phyloP scores from a whole-genome alignment of 176 grass and related monocot species.

The Ananas comosus region DNA sequence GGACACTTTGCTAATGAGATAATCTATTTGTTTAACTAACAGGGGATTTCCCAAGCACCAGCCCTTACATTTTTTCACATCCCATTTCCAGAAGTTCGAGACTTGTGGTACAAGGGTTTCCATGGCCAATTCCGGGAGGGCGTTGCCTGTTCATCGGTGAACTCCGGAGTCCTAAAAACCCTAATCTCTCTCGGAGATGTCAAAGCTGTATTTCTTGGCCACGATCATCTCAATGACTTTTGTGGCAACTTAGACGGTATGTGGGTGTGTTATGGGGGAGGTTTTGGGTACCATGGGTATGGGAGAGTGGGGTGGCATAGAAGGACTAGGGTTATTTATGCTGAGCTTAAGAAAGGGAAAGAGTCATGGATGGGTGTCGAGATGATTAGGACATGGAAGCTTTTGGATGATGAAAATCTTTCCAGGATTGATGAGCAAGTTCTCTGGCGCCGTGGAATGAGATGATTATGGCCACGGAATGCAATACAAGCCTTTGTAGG shows the following conservation, averaged over 20 bases:
- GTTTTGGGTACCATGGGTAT: conserved; percentile 83
- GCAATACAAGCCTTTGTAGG: not conserved
- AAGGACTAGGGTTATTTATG: conserved; percentile 52
- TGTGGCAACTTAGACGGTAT: conserved; percentile 54
- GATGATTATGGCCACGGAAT: conserved; percentile 7
- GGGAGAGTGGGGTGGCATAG: conserved; percentile 70
- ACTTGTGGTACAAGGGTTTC: conserved; percentile 55
- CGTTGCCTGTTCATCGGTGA: conserved; percentile 70
- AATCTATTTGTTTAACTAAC: conserved; percentile 13
- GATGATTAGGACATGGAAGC: conserved; percentile 65
- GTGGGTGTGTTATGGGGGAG: conserved; percentile 95
- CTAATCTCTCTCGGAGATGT: conserved; percentile 67
- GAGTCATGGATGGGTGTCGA: conserved; percentile 50
- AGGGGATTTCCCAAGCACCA: conserved; percentile 37
- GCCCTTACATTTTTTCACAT: conserved; percentile 81
- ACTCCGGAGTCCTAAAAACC: conserved; percentile 53
- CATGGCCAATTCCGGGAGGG: conserved; percentile 74
- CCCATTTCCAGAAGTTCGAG: conserved; percentile 67
- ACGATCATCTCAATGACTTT: conserved; percentile 95
- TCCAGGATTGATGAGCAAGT: conserved; percentile 71
- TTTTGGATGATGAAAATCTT: conserved; percentile 56
- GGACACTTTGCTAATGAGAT: not conserved
- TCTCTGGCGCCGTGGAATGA: conserved; percentile 35
- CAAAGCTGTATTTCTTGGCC: conserved; percentile 80
- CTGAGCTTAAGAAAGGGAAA: conserved; percentile 41